Conservation (phyloP, 2,329 filamentous ascomycete genomes). For the Calonectria pseudoturangicola region DNA sequence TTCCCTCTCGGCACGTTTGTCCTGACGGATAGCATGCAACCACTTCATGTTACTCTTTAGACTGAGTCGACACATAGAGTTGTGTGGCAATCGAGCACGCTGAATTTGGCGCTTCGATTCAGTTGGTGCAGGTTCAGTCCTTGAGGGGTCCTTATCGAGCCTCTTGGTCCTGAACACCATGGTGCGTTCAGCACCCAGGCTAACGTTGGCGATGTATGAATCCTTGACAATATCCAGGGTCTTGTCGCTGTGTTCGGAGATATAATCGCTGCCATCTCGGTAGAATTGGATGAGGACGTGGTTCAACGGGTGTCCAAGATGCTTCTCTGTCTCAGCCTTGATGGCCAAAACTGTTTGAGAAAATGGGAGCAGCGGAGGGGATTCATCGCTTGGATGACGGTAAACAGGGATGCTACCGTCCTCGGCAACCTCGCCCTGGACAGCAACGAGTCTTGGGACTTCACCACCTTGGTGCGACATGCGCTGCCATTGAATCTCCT, state of each 20-base stretch:
- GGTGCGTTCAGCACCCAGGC: constrained; percentile 91
- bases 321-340: constrained; percentile 79
- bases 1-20: constrained; percentile 82
- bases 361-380: constrained; percentile 85
- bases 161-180: constrained; percentile 94
- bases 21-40: constrained; percentile 93
- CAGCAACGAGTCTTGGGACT: constrained; percentile 92
- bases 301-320: constrained; percentile 88
- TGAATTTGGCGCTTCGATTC: constrained; percentile 71
- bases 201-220: constrained; percentile 93
- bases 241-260: constrained; percentile 98
- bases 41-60: constrained; percentile 87
- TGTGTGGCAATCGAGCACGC: constrained; percentile 86
- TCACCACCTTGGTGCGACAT: constrained; percentile 96
- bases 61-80: constrained; percentile 90
- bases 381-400: constrained; percentile 93
- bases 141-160: constrained; percentile 63
- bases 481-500: constrained; percentile 89
- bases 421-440: constrained; percentile 82
- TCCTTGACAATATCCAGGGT: constrained; percentile 90
- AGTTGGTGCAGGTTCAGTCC: constrained; percentile 37
- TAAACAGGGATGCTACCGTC: constrained; percentile 92
- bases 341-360: constrained; percentile 83
- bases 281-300: constrained; percentile 96
- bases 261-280: constrained; percentile 90